Percentiles rank a stretch among this genome's conserved stretches.
Evolutionary conservation across 306 rosid genomes (phyloP).

Genomic region (Neltuma alba): DNA sequence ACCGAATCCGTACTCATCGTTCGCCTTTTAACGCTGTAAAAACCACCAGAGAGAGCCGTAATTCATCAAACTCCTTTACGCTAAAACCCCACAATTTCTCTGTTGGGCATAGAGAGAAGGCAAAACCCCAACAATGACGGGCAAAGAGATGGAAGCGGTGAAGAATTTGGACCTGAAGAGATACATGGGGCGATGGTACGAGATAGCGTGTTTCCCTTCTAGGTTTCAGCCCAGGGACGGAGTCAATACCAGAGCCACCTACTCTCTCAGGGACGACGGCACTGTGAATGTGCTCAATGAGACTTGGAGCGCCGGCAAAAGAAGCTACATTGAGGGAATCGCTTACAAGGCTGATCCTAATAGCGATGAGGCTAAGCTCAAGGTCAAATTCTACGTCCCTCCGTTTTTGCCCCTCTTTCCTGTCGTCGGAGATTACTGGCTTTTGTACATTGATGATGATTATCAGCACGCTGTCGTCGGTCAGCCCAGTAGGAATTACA

Average conservation of each 20-base stretch:
- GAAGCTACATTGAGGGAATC: slow-evolving; percentile 67
- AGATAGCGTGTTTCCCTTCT: slow-evolving; percentile 87
- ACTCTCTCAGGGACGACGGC: slow-evolving; percentile 70
- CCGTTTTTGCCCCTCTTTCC: slow-evolving; percentile 84
- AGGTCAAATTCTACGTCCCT: slow-evolving; percentile 83
- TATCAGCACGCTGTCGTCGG: slow-evolving; percentile 82
- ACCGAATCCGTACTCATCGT: no score
- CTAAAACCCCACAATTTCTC: not conserved
- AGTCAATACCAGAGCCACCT: slow-evolving; percentile 77
- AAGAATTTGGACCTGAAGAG: slow-evolving; percentile 61
- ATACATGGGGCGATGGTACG: slow-evolving; percentile 97
- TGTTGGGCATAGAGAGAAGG: not conserved
- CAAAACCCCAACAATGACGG: slow-evolving; percentile 42
- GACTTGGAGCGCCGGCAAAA: slow-evolving; percentile 74
- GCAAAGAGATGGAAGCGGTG: slow-evolving; percentile 64
- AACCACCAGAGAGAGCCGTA: not conserved
- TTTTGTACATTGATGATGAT: slow-evolving; percentile 70
- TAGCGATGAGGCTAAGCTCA: slow-evolving; percentile 82
- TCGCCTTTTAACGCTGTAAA: not conserved
- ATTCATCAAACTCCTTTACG: not conserved
- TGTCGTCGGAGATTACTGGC: slow-evolving; percentile 85
- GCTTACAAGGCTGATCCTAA: slow-evolving; percentile 75
- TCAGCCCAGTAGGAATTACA: slow-evolving; percentile 72
- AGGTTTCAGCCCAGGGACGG: slow-evolving; percentile 72
- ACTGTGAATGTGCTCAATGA: slow-evolving; percentile 79